Percentiles rank a stretch among this genome's conserved stretches.
Conservation (phyloP, 495 filamentous ascomycete species). For the Trichoderma erinaceum region DNA sequence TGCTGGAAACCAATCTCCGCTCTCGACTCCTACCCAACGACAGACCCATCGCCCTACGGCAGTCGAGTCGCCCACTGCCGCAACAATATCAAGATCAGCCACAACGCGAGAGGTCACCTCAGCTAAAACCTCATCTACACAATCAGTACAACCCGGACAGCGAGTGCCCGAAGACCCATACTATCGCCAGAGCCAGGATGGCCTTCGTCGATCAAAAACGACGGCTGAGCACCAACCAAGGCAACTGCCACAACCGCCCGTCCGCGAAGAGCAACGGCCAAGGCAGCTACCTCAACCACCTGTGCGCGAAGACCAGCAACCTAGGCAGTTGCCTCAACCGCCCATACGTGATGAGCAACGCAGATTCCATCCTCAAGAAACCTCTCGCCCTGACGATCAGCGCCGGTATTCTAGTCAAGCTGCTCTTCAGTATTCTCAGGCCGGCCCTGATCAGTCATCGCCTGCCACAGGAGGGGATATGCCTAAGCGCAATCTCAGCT, state of each 20-base stretch:
- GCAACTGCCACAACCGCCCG: constrained; percentile 17
- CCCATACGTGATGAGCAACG: constrained; percentile 15
- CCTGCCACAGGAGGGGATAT: constrained; percentile 25
- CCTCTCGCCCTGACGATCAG: constrained; percentile 12
- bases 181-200: constrained; percentile 4
- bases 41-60: neutral
- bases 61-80: neutral
- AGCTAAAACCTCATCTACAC: neutral
- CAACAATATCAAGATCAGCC: neutral
- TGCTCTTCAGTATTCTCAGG: neutral
- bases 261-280: constrained; percentile 14
- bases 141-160: neutral
- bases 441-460: neutral
- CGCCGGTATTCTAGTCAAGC: neutral
- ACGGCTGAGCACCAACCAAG: constrained; percentile 16
- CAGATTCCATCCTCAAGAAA: constrained; percentile 12
- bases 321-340: constrained; percentile 17
- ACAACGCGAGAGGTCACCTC: neutral
- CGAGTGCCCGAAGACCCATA: neutral
- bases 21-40: neutral
- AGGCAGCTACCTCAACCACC: constrained; percentile 17
- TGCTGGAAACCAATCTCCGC: neutral
- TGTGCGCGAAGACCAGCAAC: constrained; percentile 17
- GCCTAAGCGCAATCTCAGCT: constrained; percentile 44
- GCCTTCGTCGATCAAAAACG: neutral